Conservation (phyloP, 345 rosid genomes). For the Populus simonii region DNA sequence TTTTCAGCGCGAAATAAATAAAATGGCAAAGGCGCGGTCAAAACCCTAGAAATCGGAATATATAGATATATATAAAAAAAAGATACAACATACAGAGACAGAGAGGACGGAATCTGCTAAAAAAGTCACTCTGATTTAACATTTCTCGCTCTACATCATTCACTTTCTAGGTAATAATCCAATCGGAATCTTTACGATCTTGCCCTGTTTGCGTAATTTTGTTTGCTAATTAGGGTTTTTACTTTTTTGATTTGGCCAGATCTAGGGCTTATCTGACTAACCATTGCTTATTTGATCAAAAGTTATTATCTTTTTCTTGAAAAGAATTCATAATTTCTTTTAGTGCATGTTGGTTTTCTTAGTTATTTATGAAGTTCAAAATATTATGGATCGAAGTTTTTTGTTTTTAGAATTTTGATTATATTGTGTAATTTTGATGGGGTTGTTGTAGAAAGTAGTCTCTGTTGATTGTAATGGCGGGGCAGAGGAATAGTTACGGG, state of each 20-base stretch:
- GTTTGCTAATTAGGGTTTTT: background rate
- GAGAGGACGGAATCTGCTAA: background rate
- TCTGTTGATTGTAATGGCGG: conserved; percentile 40
- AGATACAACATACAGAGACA: background rate
- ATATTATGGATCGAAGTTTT: background rate
- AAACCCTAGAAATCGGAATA: conserved; percentile 7
- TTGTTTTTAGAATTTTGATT: background rate
- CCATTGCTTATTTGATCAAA: background rate
- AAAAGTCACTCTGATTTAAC: background rate
- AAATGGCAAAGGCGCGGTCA: background rate
- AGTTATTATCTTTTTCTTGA: background rate
- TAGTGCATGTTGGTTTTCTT: background rate
- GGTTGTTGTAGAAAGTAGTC: background rate
- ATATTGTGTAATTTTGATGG: background rate
- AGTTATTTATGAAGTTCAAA: background rate
- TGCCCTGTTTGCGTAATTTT: background rate
- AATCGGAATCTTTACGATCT: background rate
- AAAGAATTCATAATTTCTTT: background rate
- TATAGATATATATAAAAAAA: no score
- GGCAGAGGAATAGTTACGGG: conserved; percentile 76
- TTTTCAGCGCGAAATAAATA: background rate
- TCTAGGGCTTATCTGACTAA: background rate
- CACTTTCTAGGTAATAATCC: background rate
- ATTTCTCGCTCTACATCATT: background rate
- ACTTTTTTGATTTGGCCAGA: background rate